phyloP scores from a whole-genome alignment of 345 rosid genomes.

The thale cress (Arabidopsis thaliana) region DNA sequence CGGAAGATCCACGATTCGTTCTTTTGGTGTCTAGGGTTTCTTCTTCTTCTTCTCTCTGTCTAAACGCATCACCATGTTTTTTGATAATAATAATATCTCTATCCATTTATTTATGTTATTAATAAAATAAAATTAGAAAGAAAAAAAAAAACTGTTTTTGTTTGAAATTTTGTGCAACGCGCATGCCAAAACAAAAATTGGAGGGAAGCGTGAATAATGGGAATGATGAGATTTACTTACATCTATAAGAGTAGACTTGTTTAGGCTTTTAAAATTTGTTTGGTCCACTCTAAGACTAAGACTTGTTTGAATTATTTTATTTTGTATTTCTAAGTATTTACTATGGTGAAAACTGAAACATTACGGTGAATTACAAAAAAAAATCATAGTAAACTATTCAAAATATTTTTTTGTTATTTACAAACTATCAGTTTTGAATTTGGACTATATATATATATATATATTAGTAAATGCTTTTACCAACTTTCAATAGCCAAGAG shows the following conservation, averaged over 20 bases:
- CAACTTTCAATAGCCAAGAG: no score
- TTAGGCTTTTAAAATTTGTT: neutral
- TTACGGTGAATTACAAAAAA: no score
- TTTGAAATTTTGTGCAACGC: neutral
- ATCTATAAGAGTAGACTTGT: neutral
- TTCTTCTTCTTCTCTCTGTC: slow-evolving; percentile 6
- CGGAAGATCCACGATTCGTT: slow-evolving; percentile 30
- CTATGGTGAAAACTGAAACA: no score
- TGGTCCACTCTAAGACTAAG: neutral
- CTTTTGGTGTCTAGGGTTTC: slow-evolving; percentile 36
- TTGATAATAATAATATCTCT: neutral
- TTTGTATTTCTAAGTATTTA: no score
- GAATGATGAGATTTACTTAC: slow-evolving; percentile 15
- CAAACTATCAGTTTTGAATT: no score
- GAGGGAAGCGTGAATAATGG: slow-evolving; percentile 34
- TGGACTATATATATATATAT: no score
- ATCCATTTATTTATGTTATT: neutral
- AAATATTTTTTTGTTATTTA: no score
- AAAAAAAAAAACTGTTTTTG: neutral
- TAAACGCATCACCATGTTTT: slow-evolving; percentile 14
- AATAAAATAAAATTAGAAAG: neutral
- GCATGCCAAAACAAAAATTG: slow-evolving; percentile 40
- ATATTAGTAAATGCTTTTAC: no score
- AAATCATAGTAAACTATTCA: no score
- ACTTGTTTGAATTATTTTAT: neutral